phyloP scores from a whole-genome alignment of 345 rosid species.

The Populus tremula region DNA sequence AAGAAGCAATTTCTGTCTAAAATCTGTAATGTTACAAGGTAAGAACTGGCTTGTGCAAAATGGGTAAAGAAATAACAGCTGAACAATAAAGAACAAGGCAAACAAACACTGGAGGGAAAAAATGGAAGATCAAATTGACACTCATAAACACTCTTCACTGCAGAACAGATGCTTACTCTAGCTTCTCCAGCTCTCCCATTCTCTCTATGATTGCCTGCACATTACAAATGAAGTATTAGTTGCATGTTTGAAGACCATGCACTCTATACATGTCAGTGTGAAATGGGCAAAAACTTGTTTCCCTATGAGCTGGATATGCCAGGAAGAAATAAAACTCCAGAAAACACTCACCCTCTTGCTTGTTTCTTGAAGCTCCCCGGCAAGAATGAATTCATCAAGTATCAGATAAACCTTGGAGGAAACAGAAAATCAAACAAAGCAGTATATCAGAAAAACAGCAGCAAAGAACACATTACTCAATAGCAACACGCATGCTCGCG shows the following conservation, averaged over 20 bases:
- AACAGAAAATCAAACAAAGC: background rate
- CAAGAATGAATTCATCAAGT: slow-evolving; percentile 98
- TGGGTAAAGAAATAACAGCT: slow-evolving; percentile 11
- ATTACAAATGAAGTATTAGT: background rate
- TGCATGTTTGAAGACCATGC: background rate
- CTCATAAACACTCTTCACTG: background rate
- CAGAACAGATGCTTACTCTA: slow-evolving; percentile 43
- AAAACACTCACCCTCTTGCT: slow-evolving; percentile 72
- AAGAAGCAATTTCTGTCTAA: background rate
- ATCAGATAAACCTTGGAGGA: slow-evolving; percentile 71
- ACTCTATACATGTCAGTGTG: background rate
- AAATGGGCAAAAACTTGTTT: background rate
- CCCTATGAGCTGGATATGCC: background rate
- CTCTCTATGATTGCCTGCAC: slow-evolving; percentile 91
- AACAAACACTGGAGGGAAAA: background rate
- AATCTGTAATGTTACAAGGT: slow-evolving; percentile 5
- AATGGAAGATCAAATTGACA: slow-evolving; percentile 6
- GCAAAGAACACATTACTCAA: background rate
- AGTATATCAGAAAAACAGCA: background rate
- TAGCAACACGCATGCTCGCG: background rate
- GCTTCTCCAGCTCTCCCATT: slow-evolving; percentile 91
- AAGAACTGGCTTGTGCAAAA: slow-evolving; percentile 14
- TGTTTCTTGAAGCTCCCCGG: slow-evolving; percentile 99
- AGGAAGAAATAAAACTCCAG: background rate
- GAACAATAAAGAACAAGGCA: background rate